Evolutionary conservation across 768 basidiomycete species (phyloP).

Genomic region (Termitomyces sp.): DNA sequence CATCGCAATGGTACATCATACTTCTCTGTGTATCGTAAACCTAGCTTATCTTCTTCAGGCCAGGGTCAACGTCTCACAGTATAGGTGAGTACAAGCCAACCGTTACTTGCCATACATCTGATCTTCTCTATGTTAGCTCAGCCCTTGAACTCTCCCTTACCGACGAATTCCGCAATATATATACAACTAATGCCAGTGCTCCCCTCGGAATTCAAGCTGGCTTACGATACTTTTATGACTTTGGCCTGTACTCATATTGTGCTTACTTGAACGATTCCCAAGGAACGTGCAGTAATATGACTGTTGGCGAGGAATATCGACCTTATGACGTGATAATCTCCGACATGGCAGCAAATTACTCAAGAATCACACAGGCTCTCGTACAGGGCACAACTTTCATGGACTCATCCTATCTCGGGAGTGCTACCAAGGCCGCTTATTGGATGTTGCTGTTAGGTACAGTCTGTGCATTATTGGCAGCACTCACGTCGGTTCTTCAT

Average conservation of each 20-base stretch:
- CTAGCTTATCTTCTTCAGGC: conserved; percentile 34
- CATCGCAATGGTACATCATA: conserved; percentile 60
- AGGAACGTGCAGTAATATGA: conserved; percentile 62
- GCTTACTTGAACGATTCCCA: conserved; percentile 56
- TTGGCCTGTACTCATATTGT: conserved; percentile 80
- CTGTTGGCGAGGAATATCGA: conserved; percentile 51
- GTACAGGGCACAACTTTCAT: conserved; percentile 48
- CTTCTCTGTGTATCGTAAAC: neutral
- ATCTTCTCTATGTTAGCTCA: conserved; percentile 28
- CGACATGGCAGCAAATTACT: conserved; percentile 67
- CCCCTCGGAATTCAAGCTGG: conserved; percentile 54
- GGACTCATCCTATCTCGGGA: conserved; percentile 57
- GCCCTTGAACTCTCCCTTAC: conserved; percentile 43
- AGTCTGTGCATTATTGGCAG: conserved; percentile 56
- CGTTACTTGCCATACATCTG: neutral
- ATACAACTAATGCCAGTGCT: conserved; percentile 58
- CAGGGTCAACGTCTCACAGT: conserved; percentile 63
- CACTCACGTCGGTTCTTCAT: conserved; percentile 53
- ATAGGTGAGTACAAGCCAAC: conserved; percentile 46
- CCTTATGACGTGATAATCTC: conserved; percentile 61
- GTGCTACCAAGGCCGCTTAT: conserved; percentile 64
- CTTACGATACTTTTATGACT: conserved; percentile 66
- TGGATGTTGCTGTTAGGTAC: conserved; percentile 73
- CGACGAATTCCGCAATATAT: conserved; percentile 59
- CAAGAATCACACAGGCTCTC: conserved; percentile 46